Base-by-base conservation (phyloP, 2,329 filamentous ascomycete species). In the Penicillium sp. region DNA sequence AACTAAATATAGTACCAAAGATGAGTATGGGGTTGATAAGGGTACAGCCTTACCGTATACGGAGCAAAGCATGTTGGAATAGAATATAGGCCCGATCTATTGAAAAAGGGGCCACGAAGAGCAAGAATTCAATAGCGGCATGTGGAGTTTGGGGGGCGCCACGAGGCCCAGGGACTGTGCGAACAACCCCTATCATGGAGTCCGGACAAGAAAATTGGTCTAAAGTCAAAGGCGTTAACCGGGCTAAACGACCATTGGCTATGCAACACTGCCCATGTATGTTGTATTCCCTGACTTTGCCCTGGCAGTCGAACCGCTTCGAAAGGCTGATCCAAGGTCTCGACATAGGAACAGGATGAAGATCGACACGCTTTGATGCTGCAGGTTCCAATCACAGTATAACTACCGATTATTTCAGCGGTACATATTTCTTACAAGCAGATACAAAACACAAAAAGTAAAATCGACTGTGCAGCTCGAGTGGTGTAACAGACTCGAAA, bases 91-190 rank as follows among this genome's bases (percentile, higher is more conserved):
- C 23, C 34, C 55, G 55, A 60, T 57, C 50, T 49, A 51, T 44
- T 50, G 54, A 55, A 59, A 62, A 58, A 40, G 48, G 58, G 61
- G 53, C 31, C 44, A 43, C 4, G 21, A 49, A 52, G 43, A 47
- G 39, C 51, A 55, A 50, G 43, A 57, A 51, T 33, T 56, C 57
- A 53, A 59, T 61, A 60, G 60, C 48, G 53, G 55, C 57, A 59
- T 54, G 61, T 65, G 63, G 61, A 64, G 63, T 60, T 53, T 57
- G 55, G 61, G 54, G 61, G 61, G 16, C 47, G 55, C 56, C 61
- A 64, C 63, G 61, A 64, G 58, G 56, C 41, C 45, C 25, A 27
- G 6, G 46, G 9, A 38, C 39, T 23, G 13, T 13, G 21, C 23
- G 38, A 31, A 38, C 13, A 39, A 31, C 62, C 62, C 60, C 62